A percentile compares a stretch with the other conserved stretches of the same genome.
Evolutionary conservation across 2,329 filamentous ascomycete species (phyloP).

Genomic region (Pleoardoris graminearum): DNA sequence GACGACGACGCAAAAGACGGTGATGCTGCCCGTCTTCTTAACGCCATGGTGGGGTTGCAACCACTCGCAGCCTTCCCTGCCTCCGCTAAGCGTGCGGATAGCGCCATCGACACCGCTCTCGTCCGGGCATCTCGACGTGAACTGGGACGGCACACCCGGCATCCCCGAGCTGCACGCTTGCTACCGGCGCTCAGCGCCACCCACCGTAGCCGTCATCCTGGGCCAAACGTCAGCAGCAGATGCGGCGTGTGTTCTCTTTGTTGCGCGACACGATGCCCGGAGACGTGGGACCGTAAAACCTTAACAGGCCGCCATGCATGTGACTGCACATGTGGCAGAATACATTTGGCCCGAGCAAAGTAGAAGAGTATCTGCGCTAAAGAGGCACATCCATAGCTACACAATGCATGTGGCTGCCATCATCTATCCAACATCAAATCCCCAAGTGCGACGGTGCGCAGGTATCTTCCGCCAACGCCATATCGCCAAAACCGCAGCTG

Average conservation of each 20-base stretch:
- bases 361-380: background rate
- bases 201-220: no score
- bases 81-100: background rate
- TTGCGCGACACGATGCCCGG: background rate
- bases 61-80: no score
- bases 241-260: no score
- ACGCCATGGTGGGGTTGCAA: background rate
- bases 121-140: background rate
- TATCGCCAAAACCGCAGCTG: background rate
- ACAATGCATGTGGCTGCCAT: no score
- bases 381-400: no score
- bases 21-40: background rate
- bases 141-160: background rate
- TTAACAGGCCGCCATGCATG: background rate
- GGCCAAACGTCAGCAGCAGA: no score
- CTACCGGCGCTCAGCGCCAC: background rate
- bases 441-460: background rate
- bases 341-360: background rate
- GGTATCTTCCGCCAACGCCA: background rate
- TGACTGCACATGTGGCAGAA: background rate
- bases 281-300: background rate
- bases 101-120: background rate
- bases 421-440: no score
- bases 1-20: conserved; percentile 6
- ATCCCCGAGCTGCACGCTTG: background rate